Conservation (phyloP, 345 rosid genomes). For the Euphorbia lathyris region DNA sequence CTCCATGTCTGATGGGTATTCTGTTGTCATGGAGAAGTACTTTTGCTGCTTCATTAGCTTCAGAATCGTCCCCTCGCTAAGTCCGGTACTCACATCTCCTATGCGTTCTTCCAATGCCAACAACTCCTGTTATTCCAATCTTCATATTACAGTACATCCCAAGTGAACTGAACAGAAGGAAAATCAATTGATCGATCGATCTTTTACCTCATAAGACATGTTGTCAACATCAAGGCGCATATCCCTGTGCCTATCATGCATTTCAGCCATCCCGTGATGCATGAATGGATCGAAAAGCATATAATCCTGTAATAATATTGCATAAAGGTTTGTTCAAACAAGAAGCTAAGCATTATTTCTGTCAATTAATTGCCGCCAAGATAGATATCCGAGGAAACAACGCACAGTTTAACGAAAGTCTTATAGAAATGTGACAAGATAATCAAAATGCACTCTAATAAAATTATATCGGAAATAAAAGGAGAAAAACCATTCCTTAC, state of each 20-base stretch:
- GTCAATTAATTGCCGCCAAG: neutral
- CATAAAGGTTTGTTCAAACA: neutral
- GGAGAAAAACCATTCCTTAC: neutral
- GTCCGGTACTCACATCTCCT: slow-evolving; percentile 30
- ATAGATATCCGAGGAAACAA: too few species aligned
- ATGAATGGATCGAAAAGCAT: slow-evolving; percentile 25
- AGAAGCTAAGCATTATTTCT: slow-evolving; percentile 3
- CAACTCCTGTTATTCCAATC: slow-evolving; percentile 20
- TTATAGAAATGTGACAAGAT: too few species aligned
- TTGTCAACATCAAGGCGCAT: slow-evolving; percentile 34
- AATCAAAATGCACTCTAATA: neutral
- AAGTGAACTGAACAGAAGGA: neutral
- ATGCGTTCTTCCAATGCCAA: slow-evolving; percentile 31
- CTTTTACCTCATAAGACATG: slow-evolving; percentile 31
- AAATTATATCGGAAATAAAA: neutral
- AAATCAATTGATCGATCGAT: neutral
- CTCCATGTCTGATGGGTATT: slow-evolving; percentile 12
- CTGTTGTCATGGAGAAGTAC: neutral
- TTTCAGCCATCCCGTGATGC: slow-evolving; percentile 22
- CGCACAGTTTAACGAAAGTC: neutral
- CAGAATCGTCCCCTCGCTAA: slow-evolving; percentile 18
- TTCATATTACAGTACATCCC: neutral
- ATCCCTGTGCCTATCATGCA: slow-evolving; percentile 29
- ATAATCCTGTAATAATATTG: slow-evolving; percentile 20
- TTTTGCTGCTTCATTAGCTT: slow-evolving; percentile 20